These are phyloP conservation scores for Xylaria sp. DNA, from an alignment of 2,329 filamentous ascomycete species.

Conservation along the genomic window DNA sequence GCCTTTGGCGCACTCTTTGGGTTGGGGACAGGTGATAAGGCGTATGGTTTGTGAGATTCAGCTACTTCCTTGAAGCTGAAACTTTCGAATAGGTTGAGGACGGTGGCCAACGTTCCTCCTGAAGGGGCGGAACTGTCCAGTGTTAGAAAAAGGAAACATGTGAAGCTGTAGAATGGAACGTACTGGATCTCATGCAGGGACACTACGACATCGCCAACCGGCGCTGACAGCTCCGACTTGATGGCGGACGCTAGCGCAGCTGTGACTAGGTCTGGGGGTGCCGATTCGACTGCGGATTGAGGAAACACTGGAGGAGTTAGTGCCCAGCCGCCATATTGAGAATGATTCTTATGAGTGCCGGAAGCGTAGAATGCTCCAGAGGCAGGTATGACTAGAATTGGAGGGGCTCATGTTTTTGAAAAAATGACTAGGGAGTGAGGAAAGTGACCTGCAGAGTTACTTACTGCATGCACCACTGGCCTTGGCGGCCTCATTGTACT, in stretches of 20 bases:
- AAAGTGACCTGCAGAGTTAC: not conserved
- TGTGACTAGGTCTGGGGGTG: slow-evolving; percentile 68
- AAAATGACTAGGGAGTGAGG: not conserved
- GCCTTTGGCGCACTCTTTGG: slow-evolving; percentile 48
- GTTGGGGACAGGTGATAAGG: slow-evolving; percentile 67
- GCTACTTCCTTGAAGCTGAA: slow-evolving; percentile 62
- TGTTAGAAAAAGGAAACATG: slow-evolving; percentile 4
- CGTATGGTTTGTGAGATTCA: slow-evolving; percentile 62
- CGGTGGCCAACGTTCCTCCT: slow-evolving; percentile 75
- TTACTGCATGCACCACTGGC: slow-evolving; percentile 61
- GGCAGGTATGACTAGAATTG: not conserved
- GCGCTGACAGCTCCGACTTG: slow-evolving; percentile 60
- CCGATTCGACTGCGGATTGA: slow-evolving; percentile 71
- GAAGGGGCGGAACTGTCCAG: slow-evolving; percentile 62
- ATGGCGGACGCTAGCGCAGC: slow-evolving; percentile 64
- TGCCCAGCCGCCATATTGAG: too few species aligned
- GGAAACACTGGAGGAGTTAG: slow-evolving; percentile 60
- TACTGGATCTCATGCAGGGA: slow-evolving; percentile 58
- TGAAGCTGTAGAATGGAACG: slow-evolving; percentile 9
- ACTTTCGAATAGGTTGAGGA: slow-evolving; percentile 68
- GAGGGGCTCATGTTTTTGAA: slow-evolving; percentile 2
- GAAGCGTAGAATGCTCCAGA: too few species aligned
- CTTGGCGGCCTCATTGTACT: slow-evolving; percentile 66
- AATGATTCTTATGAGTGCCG: too few species aligned
- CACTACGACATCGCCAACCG: slow-evolving; percentile 65